Base-by-base conservation (phyloP, 2,329 filamentous ascomycete species). In the Aaosphaeria pasadenensis region DNA sequence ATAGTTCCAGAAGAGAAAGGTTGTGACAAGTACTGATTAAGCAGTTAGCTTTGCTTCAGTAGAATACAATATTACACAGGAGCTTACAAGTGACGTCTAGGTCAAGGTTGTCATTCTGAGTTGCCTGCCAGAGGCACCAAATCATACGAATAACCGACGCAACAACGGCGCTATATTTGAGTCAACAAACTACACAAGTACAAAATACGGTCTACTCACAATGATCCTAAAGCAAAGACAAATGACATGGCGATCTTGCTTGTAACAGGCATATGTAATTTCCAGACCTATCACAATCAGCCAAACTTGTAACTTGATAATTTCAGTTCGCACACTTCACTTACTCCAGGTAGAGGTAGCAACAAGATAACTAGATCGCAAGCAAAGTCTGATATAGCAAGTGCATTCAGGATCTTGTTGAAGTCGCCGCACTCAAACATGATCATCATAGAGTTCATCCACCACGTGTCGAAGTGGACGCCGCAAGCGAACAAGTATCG, bases 111-210 rank as follows among this genome's bases (percentile, higher is more conserved):
- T 9, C 7, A 36, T 36, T 36, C n/a, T 36, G 33, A 36, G n/a
- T 39, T 6, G 31, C 11, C 39, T 39, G 31, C 43, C 43, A 45
- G 5, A 45, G 7, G 28, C 13, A 13, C 43, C 43, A 45, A 5
- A 45, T 45, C 43, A 45, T 45, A 5, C 43, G 43, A 9, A 45
- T 45, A 30, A 45, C 9, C 11, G 43, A 45, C 31, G 43, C 43
- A 13, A 45, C 30, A 9, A 36, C 33, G n/a, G 33, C 33, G n/a
- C 33, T 36, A 4, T 9, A 36, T 36, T 36, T 36, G 33, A 36
- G 33, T 9, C n/a, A 36, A 9, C 9, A 36, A 36, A 36, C 7
- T 36, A 36, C 17, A 24, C 17, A 24, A 24, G 17, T 24, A 24
- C 17, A 24, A 24, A 24, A 24, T 3, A 3, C 17, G 17, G 17